Percentiles rank a stretch among this genome's conserved stretches.
phyloP scores from a whole-genome alignment of 2,329 filamentous ascomycete genomes.

The Verticillium nonalfalfae region DNA sequence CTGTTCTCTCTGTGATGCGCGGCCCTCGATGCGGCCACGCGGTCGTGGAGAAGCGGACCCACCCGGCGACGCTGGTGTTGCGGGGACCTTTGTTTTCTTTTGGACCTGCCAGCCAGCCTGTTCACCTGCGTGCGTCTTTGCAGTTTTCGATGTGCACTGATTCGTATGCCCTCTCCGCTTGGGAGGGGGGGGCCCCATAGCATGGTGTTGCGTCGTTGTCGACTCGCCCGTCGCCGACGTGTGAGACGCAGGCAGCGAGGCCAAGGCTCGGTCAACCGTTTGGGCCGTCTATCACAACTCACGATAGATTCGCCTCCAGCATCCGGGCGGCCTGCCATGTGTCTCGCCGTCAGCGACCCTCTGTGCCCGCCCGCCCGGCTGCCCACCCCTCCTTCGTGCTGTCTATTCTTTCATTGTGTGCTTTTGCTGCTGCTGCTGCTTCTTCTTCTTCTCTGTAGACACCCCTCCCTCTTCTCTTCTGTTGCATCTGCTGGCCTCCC shows the following conservation, averaged over 20 bases:
- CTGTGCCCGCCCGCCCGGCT: neutral
- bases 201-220: no score
- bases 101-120: no score
- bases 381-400: neutral
- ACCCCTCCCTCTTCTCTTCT: neutral
- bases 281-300: neutral
- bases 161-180: no score
- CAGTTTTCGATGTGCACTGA: neutral
- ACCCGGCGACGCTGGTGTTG: neutral
- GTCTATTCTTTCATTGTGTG: neutral
- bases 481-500: no score
- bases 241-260: no score
- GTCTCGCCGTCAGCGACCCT: neutral
- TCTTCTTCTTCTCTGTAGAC: neutral
- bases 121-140: neutral
- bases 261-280: neutral
- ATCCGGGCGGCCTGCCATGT: neutral
- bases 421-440: no score
- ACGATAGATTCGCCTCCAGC: neutral
- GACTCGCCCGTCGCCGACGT: neutral
- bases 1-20: neutral
- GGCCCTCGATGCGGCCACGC: conserved; percentile 1
- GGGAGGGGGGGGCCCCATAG: no score
- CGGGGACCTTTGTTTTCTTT: neutral
- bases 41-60: neutral